phyloP scores from a whole-genome alignment of 805 yeast species.

The Cyberlindnera misumaiensis region DNA sequence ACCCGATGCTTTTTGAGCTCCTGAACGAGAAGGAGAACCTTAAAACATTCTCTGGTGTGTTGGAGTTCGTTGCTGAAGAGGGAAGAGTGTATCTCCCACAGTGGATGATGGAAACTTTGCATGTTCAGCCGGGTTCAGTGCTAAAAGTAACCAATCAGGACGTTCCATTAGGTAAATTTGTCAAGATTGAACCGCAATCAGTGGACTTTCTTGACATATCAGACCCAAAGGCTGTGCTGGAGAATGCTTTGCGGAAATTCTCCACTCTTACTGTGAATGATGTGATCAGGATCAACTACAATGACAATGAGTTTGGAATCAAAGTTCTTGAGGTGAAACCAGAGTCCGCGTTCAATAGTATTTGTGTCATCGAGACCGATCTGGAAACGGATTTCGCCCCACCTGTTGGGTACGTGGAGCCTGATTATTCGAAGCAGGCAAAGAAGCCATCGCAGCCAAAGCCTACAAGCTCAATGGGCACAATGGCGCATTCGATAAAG shows the following conservation, averaged over 20 bases:
- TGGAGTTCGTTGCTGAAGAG: slow-evolving; percentile 95
- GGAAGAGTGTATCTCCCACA: slow-evolving; percentile 92
- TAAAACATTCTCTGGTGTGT: slow-evolving; percentile 84
- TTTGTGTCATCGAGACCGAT: slow-evolving; percentile 96
- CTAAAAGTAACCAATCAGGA: slow-evolving; percentile 70
- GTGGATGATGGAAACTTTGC: slow-evolving; percentile 88
- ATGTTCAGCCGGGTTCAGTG: slow-evolving; percentile 71
- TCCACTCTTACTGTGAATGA: slow-evolving; percentile 83
- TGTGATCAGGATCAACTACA: slow-evolving; percentile 77
- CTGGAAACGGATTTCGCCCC: slow-evolving; percentile 97
- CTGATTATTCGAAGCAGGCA: slow-evolving; percentile 44
- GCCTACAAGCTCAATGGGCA: slow-evolving; percentile 40
- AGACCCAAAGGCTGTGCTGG: slow-evolving; percentile 95
- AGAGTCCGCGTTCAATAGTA: slow-evolving; percentile 52
- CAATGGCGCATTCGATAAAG: slow-evolving; percentile 71
- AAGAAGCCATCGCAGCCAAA: slow-evolving; percentile 3
- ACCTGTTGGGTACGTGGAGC: slow-evolving; percentile 97
- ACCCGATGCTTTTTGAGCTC: slow-evolving; percentile 91
- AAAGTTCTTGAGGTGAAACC: slow-evolving; percentile 87
- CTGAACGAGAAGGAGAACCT: slow-evolving; percentile 54
- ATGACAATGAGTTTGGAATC: slow-evolving; percentile 69
- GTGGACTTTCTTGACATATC: slow-evolving; percentile 88
- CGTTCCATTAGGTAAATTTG: slow-evolving; percentile 80
- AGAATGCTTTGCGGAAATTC: slow-evolving; percentile 83
- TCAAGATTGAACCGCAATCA: slow-evolving; percentile 91